Evolutionary conservation across 805 yeast genomes (phyloP), one percentile per base, ranked within the genome.

Genomic region (Yamadazyma paraphyllophila): DNA sequence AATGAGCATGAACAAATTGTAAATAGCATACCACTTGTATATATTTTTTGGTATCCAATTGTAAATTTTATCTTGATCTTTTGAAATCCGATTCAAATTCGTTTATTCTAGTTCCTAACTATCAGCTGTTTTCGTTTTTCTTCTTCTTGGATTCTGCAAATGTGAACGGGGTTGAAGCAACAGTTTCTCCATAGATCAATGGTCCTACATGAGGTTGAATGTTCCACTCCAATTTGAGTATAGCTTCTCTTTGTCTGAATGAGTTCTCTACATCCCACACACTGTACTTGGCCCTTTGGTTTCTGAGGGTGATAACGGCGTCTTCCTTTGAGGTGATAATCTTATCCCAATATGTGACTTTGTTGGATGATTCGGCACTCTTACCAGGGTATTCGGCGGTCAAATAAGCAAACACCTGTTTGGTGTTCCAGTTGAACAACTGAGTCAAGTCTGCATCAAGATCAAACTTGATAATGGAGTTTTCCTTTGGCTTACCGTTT

Each of bases 351-450:
- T 87, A 82, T 0, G 92, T 85, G 32, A 91, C 87, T 52, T 82
- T 81, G 63, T 83, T 85, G 2, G 63, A 60, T n/a, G 77, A 65
- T 8, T 62, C 70, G 1, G 53, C 54, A 49, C 66, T 55, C 47
- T 66, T 61, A 71, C 81, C 81, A 13, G 73, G 70, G 57, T 91
- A 91, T 59, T 88, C 92, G 1, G 95, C 96, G 2, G 95, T 87
- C 51, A 94, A 72, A 58, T 92, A 94, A 4, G 85, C 87, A 58
- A 94, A 92, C n/a, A 92, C 82, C 65, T 92, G 98, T 61, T 92
- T 92, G 10, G 99, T 94, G 67, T 92, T 94, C 97, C 97, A 92
- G 65, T 86, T 90, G 77, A 91, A 91, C 43, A 94, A 73, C 1
- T 88, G 83, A 1, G 87, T 61, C 50, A 92, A 72, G 64, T 92